phyloP scores from a whole-genome alignment of 768 basidiomycete genomes.

The Hemileccinum rubropunctum region DNA sequence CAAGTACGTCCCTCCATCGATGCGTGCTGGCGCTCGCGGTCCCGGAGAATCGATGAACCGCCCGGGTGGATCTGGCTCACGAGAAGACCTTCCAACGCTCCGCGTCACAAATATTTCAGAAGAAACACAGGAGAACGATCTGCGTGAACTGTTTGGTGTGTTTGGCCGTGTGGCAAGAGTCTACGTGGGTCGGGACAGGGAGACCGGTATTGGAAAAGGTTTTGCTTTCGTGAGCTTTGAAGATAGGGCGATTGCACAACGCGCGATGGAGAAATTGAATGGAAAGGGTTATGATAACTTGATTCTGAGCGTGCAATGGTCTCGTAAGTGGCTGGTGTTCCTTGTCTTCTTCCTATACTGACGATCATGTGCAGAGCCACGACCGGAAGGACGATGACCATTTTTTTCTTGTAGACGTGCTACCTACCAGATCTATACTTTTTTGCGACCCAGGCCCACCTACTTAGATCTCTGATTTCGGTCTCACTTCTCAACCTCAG shows the following conservation, averaged over 20 bases:
- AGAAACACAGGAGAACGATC: conserved; percentile 92
- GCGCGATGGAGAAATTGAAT: conserved; percentile 88
- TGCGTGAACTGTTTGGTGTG: conserved; percentile 83
- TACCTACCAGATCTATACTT: conserved; percentile 6
- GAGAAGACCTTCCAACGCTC: conserved; percentile 94
- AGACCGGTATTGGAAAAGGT: conserved; percentile 93
- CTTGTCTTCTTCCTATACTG: background rate
- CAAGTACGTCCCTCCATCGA: conserved; percentile 93
- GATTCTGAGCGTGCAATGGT: conserved; percentile 71
- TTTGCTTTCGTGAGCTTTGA: conserved; percentile 99
- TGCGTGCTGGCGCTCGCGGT: conserved; percentile 69
- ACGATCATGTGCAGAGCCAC: conserved; percentile 34
- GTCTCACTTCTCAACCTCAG: too few species aligned
- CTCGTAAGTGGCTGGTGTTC: conserved; percentile 41
- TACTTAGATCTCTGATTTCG: too few species aligned
- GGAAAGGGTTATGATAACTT: conserved; percentile 92
- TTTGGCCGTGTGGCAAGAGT: conserved; percentile 89
- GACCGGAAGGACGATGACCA: conserved; percentile 39
- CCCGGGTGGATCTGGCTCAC: conserved; percentile 44
- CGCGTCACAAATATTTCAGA: conserved; percentile 96
- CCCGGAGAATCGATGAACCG: conserved; percentile 72
- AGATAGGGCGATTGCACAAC: conserved; percentile 71
- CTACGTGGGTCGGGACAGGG: conserved; percentile 91
- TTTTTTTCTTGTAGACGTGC: background rate
- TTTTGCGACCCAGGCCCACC: background rate